These are phyloP conservation scores for Artomyces pyxidatus DNA, from an alignment of 768 basidiomycete species.

Conservation along the genomic window DNA sequence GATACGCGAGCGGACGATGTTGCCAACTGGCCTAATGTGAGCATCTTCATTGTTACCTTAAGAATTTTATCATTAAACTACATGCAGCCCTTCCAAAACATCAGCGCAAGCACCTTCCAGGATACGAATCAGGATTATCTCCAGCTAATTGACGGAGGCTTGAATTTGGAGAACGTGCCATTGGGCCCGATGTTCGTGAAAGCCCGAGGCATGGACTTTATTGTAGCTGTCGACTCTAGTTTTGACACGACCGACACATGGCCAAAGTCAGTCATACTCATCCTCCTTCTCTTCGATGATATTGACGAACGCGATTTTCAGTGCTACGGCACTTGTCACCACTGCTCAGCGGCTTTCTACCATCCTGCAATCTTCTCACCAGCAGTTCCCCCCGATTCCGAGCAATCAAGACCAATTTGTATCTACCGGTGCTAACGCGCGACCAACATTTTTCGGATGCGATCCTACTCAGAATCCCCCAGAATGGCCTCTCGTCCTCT, in stretches of 20 bases:
- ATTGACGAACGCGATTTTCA: constrained; percentile 17
- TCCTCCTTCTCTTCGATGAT: not conserved
- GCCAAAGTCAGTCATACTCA: constrained; percentile 47
- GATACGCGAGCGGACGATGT: constrained; percentile 57
- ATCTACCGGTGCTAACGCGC: constrained; percentile 49
- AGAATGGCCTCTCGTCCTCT: constrained; percentile 62
- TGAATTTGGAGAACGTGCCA: constrained; percentile 65
- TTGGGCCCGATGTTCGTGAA: constrained; percentile 64
- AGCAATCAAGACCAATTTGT: constrained; percentile 42
- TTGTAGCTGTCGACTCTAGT: constrained; percentile 67
- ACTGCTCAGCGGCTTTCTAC: constrained; percentile 37
- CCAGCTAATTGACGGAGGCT: constrained; percentile 63
- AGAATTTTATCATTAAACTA: not conserved
- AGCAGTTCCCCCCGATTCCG: constrained; percentile 60
- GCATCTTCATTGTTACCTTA: constrained; percentile 7
- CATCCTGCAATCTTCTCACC: constrained; percentile 41
- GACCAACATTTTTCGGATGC: constrained; percentile 80
- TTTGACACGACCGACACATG: constrained; percentile 50
- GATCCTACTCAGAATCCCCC: constrained; percentile 39
- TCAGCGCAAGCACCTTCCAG: constrained; percentile 41
- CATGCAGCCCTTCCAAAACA: constrained; percentile 39
- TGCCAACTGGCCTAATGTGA: constrained; percentile 59
- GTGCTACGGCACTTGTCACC: constrained; percentile 45
- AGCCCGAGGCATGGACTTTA: constrained; percentile 59
- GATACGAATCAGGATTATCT: constrained; percentile 47